Conservation (phyloP, 805 yeast species). For the Maudiozyma bulderi region DNA sequence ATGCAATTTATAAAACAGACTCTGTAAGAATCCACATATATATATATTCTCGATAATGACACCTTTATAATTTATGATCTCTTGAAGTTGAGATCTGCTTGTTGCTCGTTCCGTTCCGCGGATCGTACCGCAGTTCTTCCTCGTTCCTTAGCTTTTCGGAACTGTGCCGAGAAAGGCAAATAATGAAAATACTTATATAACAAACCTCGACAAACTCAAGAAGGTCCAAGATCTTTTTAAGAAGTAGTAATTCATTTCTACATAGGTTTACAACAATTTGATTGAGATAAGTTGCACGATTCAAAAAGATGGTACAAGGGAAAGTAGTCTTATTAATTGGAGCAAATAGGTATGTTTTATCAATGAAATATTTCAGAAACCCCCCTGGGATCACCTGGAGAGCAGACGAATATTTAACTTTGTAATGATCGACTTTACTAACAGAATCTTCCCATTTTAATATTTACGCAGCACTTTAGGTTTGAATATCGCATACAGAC, state of each 20-base stretch:
- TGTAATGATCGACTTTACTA: not conserved
- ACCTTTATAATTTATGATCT: not conserved
- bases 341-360: conserved; percentile 28
- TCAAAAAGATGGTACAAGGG: conserved; percentile 5
- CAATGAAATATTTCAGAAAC: not conserved
- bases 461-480: conserved; percentile 56
- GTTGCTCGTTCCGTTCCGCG: too few species aligned
- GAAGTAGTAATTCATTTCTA: too few species aligned
- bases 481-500: conserved; percentile 68
- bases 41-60: not conserved
- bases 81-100: not conserved
- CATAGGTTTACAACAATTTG: not conserved
- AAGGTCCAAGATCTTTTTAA: too few species aligned
- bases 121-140: too few species aligned
- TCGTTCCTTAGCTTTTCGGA: too few species aligned
- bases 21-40: not conserved
- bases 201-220: too few species aligned
- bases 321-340: conserved; percentile 37
- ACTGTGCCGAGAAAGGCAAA: too few species aligned
- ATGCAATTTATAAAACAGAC: too few species aligned
- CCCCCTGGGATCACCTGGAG: too few species aligned
- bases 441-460: not conserved
- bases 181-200: too few species aligned
- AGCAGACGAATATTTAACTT: not conserved
- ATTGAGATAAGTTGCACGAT: not conserved